Conservation (phyloP, 768 basidiomycete genomes). For the Termitomyces sp. region DNA sequence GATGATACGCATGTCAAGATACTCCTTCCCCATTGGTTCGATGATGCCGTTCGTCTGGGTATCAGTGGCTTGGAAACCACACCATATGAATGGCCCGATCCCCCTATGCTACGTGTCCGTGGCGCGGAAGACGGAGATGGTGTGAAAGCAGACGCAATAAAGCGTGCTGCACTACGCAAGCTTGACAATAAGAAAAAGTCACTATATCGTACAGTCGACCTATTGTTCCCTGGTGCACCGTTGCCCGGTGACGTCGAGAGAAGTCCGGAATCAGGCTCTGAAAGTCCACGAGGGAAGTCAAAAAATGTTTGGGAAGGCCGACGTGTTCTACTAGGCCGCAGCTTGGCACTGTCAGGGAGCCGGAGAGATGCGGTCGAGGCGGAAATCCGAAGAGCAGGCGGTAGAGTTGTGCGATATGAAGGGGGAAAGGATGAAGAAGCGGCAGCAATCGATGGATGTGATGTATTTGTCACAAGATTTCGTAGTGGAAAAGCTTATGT, state of each 20-base stretch:
- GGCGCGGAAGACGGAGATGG: slow-evolving; percentile 16
- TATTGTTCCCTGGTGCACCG: slow-evolving; percentile 21
- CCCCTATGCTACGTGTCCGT: slow-evolving; percentile 35
- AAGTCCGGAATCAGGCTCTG: slow-evolving; percentile 3
- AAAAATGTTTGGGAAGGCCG: slow-evolving; percentile 53
- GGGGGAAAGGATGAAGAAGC: slow-evolving; percentile 17
- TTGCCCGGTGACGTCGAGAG: slow-evolving; percentile 5
- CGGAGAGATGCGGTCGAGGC: slow-evolving; percentile 50
- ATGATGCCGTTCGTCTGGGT: slow-evolving; percentile 64
- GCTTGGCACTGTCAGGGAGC: slow-evolving; percentile 45
- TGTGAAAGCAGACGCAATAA: slow-evolving; percentile 12
- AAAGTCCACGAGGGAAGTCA: slow-evolving; percentile 9
- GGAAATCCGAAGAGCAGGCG: slow-evolving; percentile 58
- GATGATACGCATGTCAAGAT: slow-evolving; percentile 55
- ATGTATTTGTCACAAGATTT: slow-evolving; percentile 69
- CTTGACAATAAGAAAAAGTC: slow-evolving; percentile 26
- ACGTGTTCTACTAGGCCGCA: slow-evolving; percentile 54
- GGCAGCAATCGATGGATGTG: slow-evolving; percentile 43
- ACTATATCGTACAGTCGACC: slow-evolving; percentile 24
- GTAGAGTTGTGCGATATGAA: slow-evolving; percentile 31
- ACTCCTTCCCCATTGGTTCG: slow-evolving; percentile 91
- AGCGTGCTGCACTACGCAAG: slow-evolving; percentile 14
- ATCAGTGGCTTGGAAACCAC: slow-evolving; percentile 40
- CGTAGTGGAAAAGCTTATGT: slow-evolving; percentile 67
- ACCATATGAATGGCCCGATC: slow-evolving; percentile 73